Conservation (phyloP, 768 basidiomycete species). For the Trametes meyenii region DNA sequence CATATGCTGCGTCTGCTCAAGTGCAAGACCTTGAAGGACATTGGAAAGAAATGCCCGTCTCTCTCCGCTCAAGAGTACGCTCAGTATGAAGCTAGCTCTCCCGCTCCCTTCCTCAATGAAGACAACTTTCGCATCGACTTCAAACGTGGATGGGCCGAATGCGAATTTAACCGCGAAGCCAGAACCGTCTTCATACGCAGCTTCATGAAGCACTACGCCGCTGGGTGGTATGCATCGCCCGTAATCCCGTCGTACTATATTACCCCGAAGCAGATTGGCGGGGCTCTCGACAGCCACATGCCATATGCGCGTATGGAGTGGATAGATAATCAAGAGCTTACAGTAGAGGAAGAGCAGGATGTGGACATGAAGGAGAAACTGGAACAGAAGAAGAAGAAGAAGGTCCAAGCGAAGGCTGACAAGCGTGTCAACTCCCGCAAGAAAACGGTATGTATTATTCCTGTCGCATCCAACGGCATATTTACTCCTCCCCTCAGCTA, state of each 20-base stretch:
- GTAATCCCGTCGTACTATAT: background rate
- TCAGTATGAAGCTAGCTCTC: background rate
- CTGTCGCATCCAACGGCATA: background rate
- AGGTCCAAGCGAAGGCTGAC: background rate
- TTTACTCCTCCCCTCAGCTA: background rate
- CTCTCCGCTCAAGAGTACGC: background rate
- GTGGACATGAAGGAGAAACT: no score
- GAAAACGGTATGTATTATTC: background rate
- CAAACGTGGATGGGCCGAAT: background rate
- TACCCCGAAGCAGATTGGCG: background rate
- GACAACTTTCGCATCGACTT: slow-evolving; percentile 5
- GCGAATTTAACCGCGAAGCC: background rate
- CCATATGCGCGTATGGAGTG: background rate
- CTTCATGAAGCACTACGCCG: background rate
- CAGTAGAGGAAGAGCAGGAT: background rate
- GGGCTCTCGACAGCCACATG: background rate
- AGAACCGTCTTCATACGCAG: background rate
- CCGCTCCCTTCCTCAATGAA: background rate
- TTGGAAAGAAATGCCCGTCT: background rate
- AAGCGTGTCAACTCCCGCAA: background rate
- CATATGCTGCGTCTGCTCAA: background rate
- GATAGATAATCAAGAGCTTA: background rate
- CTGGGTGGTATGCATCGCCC: background rate
- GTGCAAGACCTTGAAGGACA: background rate
- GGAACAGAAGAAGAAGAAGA: background rate